These are phyloP conservation scores for Marvania coccoides DNA, from an alignment of 139 green algal species.

Conservation along the genomic window DNA sequence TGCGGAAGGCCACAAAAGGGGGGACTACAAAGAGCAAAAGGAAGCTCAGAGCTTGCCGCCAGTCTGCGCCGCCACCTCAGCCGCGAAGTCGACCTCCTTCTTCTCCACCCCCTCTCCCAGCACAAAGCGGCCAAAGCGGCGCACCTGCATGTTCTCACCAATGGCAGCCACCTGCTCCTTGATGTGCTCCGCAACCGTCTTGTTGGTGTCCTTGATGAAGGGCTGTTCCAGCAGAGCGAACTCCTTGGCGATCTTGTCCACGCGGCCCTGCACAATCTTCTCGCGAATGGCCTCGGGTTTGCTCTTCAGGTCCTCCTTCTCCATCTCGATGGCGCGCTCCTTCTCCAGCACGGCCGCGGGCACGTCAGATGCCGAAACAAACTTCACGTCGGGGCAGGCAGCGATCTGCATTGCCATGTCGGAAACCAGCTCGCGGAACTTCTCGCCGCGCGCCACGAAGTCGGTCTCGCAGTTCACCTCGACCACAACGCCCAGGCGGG, in stretches of 20 bases:
- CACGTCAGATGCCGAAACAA: conserved; percentile 71
- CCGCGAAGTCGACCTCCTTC: conserved; percentile 84
- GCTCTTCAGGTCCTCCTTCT: conserved; percentile 86
- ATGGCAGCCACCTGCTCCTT: conserved; percentile 81
- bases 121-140: conserved; percentile 81
- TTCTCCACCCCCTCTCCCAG: conserved; percentile 98
- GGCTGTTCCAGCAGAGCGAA: conserved; percentile 78
- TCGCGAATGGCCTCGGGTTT: conserved; percentile 91
- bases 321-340: conserved; percentile 90
- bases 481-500: conserved; percentile 67
- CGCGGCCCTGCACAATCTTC: conserved; percentile 95
- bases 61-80: conserved; percentile 86
- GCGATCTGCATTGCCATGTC: conserved; percentile 79
- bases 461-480: conserved; percentile 98
- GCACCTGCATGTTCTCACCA: conserved; percentile 88
- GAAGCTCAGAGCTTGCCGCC: too few species aligned
- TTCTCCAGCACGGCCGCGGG: conserved; percentile 60
- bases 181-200: conserved; percentile 86
- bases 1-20: too few species aligned
- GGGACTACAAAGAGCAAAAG: too few species aligned
- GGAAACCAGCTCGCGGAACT: conserved; percentile 81
- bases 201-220: conserved; percentile 89
- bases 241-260: conserved; percentile 85
- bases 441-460: conserved; percentile 88
- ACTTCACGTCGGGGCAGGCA: conserved; percentile 45